Percentiles rank a stretch among this genome's conserved stretches.
Evolutionary conservation across 805 yeast species (phyloP).

Genomic region (Blastobotrys peoriensis): DNA sequence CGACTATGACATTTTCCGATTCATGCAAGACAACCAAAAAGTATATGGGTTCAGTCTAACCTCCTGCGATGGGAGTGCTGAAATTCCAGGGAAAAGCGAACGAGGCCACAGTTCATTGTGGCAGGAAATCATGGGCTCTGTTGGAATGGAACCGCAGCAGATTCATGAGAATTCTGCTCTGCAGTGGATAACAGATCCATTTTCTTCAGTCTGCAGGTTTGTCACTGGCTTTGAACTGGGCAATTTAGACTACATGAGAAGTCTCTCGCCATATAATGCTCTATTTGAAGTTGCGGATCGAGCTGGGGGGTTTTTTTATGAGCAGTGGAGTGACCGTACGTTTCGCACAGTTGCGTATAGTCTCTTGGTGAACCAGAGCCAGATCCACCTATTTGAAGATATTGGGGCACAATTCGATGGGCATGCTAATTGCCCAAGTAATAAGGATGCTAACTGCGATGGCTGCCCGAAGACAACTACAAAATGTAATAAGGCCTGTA

Average conservation of each 20-base stretch:
- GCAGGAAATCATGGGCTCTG: constrained; percentile 60
- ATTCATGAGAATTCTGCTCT: constrained; percentile 49
- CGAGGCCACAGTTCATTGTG: constrained; percentile 40
- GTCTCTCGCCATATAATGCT: constrained; percentile 51
- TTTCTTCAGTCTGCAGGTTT: constrained; percentile 70
- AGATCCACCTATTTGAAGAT: constrained; percentile 83
- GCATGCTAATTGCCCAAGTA: not conserved
- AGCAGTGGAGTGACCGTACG: constrained; percentile 93
- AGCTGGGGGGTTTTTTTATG: constrained; percentile 79
- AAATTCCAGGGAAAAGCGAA: constrained; percentile 13
- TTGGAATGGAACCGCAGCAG: constrained; percentile 51
- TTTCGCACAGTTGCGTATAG: constrained; percentile 75
- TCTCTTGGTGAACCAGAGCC: constrained; percentile 60
- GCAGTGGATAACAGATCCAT: constrained; percentile 49
- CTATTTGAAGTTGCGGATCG: constrained; percentile 62
- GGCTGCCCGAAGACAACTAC: not conserved
- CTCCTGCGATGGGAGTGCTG: constrained; percentile 62
- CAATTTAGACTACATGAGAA: constrained; percentile 71
- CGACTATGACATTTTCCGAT: constrained; percentile 39
- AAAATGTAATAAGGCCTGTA: not conserved
- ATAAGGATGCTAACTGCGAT: not conserved
- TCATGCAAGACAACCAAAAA: constrained; percentile 50
- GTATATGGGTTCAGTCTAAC: constrained; percentile 68
- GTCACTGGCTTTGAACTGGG: constrained; percentile 90
- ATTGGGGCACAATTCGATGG: constrained; percentile 40